phyloP scores from a whole-genome alignment of 352 stramenopile species.

The Hyaloperonospora arabidopsidis region DNA sequence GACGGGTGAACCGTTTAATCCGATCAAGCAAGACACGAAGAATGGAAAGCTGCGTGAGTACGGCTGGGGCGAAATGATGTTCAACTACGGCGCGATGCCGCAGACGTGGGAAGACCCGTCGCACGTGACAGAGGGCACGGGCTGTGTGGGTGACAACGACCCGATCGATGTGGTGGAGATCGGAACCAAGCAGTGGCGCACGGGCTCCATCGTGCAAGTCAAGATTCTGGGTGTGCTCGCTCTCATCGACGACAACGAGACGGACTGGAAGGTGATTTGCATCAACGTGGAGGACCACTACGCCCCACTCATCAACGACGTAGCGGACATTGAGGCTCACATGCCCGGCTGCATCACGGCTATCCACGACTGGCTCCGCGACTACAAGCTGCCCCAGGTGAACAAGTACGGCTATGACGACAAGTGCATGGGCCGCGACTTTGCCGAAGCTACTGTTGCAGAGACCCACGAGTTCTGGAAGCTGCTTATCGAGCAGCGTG shows the following conservation, averaged over 20 bases:
- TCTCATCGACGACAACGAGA: conserved; percentile 99
- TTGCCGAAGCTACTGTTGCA: conserved; percentile 78
- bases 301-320: conserved; percentile 94
- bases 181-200: conserved; percentile 88
- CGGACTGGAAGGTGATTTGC: conserved; percentile 99
- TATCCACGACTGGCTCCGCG: conserved; percentile 97
- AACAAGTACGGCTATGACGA: conserved; percentile 99
- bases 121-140: conserved; percentile 76
- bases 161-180: conserved; percentile 99
- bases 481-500: conserved; percentile 80
- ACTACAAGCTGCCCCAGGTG: conserved; percentile 99
- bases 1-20: conserved; percentile 92
- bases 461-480: conserved; percentile 89
- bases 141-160: conserved; percentile 93
- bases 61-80: conserved; percentile 94
- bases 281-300: conserved; percentile 96
- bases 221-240: conserved; percentile 97
- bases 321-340: conserved; percentile 93
- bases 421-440: conserved; percentile 89
- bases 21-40: conserved; percentile 99
- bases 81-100: conserved; percentile 98
- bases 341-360: conserved; percentile 88
- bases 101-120: conserved; percentile 99
- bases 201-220: conserved; percentile 92
- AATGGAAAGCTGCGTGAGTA: conserved; percentile 96